Evolutionary conservation across 1,284 basidiomycete species (phyloP).

Genomic region (Puccinia sorghi): DNA sequence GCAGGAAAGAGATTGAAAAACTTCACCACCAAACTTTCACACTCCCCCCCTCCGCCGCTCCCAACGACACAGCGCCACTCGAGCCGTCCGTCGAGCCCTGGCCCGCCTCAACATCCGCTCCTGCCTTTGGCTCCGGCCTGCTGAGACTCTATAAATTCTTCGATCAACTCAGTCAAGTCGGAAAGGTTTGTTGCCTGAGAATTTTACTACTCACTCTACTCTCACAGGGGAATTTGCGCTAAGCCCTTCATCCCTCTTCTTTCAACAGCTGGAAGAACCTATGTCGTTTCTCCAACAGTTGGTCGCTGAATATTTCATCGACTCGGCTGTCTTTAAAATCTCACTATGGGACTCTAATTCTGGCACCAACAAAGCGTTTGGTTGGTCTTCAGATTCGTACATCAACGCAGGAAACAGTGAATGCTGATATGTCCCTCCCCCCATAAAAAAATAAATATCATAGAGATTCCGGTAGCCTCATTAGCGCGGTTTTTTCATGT

Average conservation of each 20-base stretch:
- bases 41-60: background rate
- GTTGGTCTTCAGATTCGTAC: too few relatives aligned
- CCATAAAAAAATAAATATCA: background rate
- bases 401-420: background rate
- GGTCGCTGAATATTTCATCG: constrained; percentile 35
- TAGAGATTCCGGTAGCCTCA: constrained; percentile 39
- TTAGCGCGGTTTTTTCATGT: constrained; percentile 38
- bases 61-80: background rate
- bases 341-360: constrained; percentile 45
- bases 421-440: too few relatives aligned
- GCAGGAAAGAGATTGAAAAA: background rate
- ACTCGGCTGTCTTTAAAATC: constrained; percentile 42
- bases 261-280: constrained; percentile 26
- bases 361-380: constrained; percentile 43
- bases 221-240: too few relatives aligned
- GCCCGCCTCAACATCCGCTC: background rate
- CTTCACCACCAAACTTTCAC: background rate
- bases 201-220: too few relatives aligned
- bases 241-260: too few relatives aligned
- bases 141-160: constrained; percentile 44
- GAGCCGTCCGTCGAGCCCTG: background rate
- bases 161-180: constrained; percentile 26
- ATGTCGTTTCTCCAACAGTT: constrained; percentile 30
- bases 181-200: constrained; percentile 20
- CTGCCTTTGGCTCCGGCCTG: constrained; percentile 26